Conservation (phyloP, 2,329 filamentous ascomycete species). For the Gaeumannomyces tritici region DNA sequence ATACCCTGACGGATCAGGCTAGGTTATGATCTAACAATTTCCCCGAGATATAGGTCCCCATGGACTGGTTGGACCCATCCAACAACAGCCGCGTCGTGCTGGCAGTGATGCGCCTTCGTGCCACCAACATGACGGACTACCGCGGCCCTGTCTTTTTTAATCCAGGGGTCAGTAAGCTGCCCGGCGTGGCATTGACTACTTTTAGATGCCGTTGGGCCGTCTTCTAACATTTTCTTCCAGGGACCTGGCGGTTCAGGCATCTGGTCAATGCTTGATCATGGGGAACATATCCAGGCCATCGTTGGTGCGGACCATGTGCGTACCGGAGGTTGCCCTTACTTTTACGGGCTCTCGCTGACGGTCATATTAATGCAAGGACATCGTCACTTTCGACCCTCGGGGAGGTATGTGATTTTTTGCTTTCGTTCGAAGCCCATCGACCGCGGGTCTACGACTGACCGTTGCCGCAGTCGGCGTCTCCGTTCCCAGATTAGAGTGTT, state of each 20-base stretch:
- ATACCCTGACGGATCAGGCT: neutral
- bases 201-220: too few relatives aligned
- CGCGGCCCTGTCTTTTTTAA: slow-evolving; percentile 28
- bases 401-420: slow-evolving; percentile 23
- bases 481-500: slow-evolving; percentile 41
- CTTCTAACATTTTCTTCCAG: slow-evolving; percentile 10
- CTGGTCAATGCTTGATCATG: slow-evolving; percentile 23
- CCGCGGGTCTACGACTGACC: neutral
- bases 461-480: slow-evolving; percentile 31
- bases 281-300: slow-evolving; percentile 28
- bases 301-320: slow-evolving; percentile 35
- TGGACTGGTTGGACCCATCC: slow-evolving; percentile 28
- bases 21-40: neutral
- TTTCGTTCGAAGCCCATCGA: neutral
- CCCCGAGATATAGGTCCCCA: slow-evolving; percentile 18
- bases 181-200: neutral
- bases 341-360: neutral
- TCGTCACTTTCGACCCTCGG: slow-evolving; percentile 41
- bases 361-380: slow-evolving; percentile 21
- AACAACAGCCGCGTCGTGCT: slow-evolving; percentile 22
- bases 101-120: slow-evolving; percentile 27
- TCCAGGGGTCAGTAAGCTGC: slow-evolving; percentile 18
- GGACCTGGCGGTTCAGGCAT: slow-evolving; percentile 39
- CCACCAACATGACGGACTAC: slow-evolving; percentile 15
- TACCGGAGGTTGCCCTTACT: neutral